A percentile compares a stretch with the other conserved stretches of the same genome.
Conservation (phyloP, 441 rosid genomes). For the Corymbia calophylla region DNA sequence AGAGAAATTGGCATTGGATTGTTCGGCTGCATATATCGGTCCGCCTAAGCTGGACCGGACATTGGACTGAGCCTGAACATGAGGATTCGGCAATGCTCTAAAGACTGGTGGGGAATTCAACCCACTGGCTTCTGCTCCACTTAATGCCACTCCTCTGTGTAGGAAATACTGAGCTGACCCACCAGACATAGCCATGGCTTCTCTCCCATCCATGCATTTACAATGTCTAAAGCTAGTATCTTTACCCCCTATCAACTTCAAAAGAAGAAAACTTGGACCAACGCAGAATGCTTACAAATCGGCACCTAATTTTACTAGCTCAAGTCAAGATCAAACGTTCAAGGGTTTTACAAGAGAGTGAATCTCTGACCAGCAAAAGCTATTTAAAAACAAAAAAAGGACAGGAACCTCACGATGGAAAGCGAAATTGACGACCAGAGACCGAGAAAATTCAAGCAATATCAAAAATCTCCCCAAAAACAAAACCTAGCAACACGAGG, state of each 20-base stretch:
- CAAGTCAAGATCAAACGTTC: not conserved
- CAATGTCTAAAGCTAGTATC: slow-evolving; percentile 6
- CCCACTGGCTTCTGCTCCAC: slow-evolving; percentile 48
- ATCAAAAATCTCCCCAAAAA: not conserved
- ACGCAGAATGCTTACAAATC: not conserved
- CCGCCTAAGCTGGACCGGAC: slow-evolving; percentile 23
- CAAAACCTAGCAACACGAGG: not conserved
- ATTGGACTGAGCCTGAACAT: slow-evolving; percentile 40
- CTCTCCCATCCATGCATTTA: slow-evolving; percentile 99
- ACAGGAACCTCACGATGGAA: not conserved
- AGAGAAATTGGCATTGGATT: slow-evolving; percentile 46
- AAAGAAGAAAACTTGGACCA: not conserved
- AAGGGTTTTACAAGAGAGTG: not conserved
- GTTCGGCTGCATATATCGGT: slow-evolving; percentile 47
- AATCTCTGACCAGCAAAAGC: not conserved
- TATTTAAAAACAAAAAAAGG: not conserved
- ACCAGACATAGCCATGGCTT: slow-evolving; percentile 84
- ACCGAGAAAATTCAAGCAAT: not conserved
- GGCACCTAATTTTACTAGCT: not conserved
- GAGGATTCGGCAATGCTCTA: slow-evolving; percentile 50
- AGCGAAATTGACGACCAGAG: not conserved
- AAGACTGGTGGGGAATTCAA: slow-evolving; percentile 52
- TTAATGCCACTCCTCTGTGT: slow-evolving; percentile 62
- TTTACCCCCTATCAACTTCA: not conserved
- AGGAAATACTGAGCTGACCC: slow-evolving; percentile 77